These are phyloP conservation scores for Euphorbia pulcherrima DNA, from an alignment of 345 rosid genomes.

Conservation along the genomic window DNA sequence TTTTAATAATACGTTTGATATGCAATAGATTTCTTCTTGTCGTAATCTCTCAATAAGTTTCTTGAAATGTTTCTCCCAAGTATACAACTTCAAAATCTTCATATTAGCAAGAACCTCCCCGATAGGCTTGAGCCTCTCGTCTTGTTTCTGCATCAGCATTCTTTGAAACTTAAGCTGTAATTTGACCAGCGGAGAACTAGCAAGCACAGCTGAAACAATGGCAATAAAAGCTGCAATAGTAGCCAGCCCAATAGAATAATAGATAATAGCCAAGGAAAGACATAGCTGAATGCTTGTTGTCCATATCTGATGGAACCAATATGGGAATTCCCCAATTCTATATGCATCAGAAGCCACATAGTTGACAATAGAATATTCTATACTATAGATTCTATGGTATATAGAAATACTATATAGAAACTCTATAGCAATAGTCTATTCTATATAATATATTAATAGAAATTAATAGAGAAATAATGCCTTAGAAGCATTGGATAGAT, in stretches of 20 bases:
- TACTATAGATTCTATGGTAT: no score
- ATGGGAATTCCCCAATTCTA: slow-evolving; percentile 43
- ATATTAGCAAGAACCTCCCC: slow-evolving; percentile 42
- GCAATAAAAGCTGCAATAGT: slow-evolving; percentile 35
- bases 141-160: slow-evolving; percentile 41
- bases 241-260: slow-evolving; percentile 43
- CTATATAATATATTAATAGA: no score
- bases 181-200: slow-evolving; percentile 37
- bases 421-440: no score
- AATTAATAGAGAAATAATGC: slow-evolving; percentile 34
- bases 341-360: slow-evolving; percentile 44
- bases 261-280: slow-evolving; percentile 41
- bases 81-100: slow-evolving; percentile 52
- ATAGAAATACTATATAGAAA: no score
- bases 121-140: slow-evolving; percentile 33
- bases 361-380: no score
- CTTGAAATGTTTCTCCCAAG: slow-evolving; percentile 56
- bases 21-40: slow-evolving; percentile 38
- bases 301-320: slow-evolving; percentile 50
- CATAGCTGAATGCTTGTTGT: slow-evolving; percentile 36
- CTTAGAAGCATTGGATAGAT: slow-evolving; percentile 35
- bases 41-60: slow-evolving; percentile 35
- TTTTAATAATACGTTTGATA: slow-evolving; percentile 23
- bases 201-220: slow-evolving; percentile 25
- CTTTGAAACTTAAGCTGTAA: slow-evolving; percentile 37